phyloP scores from a whole-genome alignment of 495 filamentous ascomycete genomes.

The Tuber aestivum region DNA sequence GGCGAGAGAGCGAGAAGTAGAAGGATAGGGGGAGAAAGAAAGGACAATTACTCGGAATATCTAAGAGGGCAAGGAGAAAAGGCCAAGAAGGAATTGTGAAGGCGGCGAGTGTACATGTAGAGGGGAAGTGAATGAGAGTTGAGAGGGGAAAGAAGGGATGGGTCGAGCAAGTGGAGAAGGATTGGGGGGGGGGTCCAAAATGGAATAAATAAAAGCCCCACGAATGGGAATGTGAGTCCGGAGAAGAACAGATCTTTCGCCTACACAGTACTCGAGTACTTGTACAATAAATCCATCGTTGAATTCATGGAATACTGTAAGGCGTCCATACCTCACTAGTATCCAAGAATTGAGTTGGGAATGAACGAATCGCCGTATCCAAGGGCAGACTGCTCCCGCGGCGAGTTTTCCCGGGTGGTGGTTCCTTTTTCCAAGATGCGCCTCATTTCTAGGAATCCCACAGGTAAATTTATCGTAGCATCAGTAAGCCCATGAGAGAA shows the following conservation, averaged over 20 bases:
- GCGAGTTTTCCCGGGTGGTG: not conserved
- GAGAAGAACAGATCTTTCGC: not conserved
- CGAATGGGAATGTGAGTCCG: not conserved
- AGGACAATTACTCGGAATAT: not conserved
- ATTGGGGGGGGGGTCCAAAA: not conserved
- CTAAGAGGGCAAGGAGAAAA: not conserved
- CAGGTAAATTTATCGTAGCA: not conserved
- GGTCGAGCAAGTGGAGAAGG: not conserved
- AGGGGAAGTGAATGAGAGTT: not conserved
- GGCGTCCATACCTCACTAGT: not conserved
- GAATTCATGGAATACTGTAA: not conserved
- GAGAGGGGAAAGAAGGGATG: not conserved
- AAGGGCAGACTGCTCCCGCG: not conserved
- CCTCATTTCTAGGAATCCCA: not conserved
- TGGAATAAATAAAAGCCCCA: not conserved
- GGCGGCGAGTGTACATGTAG: not conserved
- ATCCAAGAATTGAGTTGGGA: not conserved
- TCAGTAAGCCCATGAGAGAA: not conserved
- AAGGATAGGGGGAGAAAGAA: not conserved
- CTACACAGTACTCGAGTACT: not conserved
- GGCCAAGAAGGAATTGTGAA: not conserved
- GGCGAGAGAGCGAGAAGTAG: not conserved
- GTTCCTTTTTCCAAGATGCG: not conserved
- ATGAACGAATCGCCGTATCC: not conserved
- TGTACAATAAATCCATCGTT: not conserved